phyloP scores from a whole-genome alignment of 306 rosid species.

The Sesbania bispinosa region DNA sequence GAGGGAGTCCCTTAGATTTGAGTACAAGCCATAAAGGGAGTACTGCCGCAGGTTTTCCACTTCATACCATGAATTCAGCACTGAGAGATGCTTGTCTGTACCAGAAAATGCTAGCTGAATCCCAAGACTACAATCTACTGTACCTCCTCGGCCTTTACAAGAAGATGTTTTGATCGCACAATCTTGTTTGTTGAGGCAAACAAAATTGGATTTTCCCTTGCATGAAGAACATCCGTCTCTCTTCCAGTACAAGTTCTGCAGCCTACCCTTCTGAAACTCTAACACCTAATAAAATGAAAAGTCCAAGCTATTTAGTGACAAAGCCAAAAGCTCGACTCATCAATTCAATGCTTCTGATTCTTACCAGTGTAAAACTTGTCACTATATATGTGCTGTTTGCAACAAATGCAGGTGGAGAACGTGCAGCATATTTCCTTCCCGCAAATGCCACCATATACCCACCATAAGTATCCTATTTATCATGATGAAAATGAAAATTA shows the following conservation, averaged over 20 bases:
- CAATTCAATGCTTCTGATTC: neutral
- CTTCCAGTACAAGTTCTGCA: constrained; percentile 67
- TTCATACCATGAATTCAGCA: constrained; percentile 73
- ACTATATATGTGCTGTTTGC: constrained; percentile 54
- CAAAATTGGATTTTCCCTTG: constrained; percentile 46
- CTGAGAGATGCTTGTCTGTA: constrained; percentile 64
- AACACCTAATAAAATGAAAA: constrained; percentile 52
- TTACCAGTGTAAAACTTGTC: constrained; percentile 71
- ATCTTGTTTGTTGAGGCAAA: constrained; percentile 70
- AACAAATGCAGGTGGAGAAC: constrained; percentile 60
- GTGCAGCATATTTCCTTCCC: constrained; percentile 66
- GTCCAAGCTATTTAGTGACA: constrained; percentile 1
- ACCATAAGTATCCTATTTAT: constrained; percentile 49
- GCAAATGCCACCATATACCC: constrained; percentile 79
- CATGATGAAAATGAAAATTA: neutral
- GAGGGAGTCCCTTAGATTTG: constrained; percentile 63
- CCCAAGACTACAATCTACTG: constrained; percentile 68
- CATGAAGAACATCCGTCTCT: constrained; percentile 67
- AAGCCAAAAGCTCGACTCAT: neutral
- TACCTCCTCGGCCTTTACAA: constrained; percentile 59
- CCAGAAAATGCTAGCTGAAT: constrained; percentile 69
- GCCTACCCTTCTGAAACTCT: constrained; percentile 72
- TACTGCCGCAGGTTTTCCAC: constrained; percentile 63
- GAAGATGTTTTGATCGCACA: constrained; percentile 57
- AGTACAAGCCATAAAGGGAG: constrained; percentile 63